A percentile compares a stretch with the other conserved stretches of the same genome.
Evolutionary conservation across 352 stramenopile species (phyloP).

Genomic region (Thraustotheca clavata): DNA sequence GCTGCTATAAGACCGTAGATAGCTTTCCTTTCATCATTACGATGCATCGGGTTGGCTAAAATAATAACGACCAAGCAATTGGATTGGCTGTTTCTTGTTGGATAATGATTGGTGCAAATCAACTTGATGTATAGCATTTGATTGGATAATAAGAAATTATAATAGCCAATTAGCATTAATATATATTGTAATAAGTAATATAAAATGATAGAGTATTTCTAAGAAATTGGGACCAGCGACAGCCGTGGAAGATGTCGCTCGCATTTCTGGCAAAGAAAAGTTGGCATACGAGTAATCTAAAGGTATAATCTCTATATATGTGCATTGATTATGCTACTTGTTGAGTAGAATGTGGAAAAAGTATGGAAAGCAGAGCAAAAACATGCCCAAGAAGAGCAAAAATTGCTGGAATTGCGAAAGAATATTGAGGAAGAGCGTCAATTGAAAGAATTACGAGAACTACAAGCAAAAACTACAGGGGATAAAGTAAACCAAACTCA

Average conservation of each 20-base stretch:
- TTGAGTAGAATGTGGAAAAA: conserved; percentile 92
- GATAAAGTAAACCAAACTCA: conserved; percentile 75
- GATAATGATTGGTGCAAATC: not conserved
- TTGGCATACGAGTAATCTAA: conserved; percentile 95
- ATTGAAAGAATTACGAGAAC: conserved; percentile 89
- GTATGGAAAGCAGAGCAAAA: conserved; percentile 96
- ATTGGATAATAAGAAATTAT: not conserved
- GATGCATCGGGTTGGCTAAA: too few relatives aligned
- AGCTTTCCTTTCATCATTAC: not conserved
- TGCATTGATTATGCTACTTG: not conserved
- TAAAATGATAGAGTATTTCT: too few relatives aligned
- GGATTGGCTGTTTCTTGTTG: not conserved
- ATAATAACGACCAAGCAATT: not conserved
- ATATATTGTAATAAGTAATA: too few relatives aligned
- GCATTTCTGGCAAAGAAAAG: conserved; percentile 96
- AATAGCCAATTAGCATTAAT: too few relatives aligned
- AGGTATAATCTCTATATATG: conserved; percentile 31
- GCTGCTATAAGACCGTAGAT: not conserved
- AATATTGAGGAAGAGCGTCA: conserved; percentile 96
- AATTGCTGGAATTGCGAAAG: conserved; percentile 91
- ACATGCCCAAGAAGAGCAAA: conserved; percentile 88
- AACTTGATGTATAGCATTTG: not conserved
- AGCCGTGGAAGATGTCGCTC: conserved; percentile 53
- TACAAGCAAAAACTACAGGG: conserved; percentile 74
- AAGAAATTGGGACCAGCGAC: too few relatives aligned